These are phyloP conservation scores for Bryopsis sp. DNA, from an alignment of 139 green algal genomes.

Conservation along the genomic window DNA sequence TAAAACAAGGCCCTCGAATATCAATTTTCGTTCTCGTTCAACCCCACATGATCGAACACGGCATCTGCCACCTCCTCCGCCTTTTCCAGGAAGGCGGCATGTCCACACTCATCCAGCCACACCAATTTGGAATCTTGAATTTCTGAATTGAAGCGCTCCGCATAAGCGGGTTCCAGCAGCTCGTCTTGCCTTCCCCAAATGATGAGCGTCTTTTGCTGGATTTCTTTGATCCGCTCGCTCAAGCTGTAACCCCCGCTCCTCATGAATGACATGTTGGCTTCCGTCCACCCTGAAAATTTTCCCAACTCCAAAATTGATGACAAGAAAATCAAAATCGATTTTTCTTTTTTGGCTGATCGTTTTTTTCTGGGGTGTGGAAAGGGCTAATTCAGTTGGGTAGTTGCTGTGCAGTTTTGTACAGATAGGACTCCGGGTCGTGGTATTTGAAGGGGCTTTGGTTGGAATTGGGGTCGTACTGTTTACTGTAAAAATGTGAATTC, in stretches of 20 bases:
- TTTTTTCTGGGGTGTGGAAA: too few species aligned
- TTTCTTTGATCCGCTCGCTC: slow-evolving; percentile 29
- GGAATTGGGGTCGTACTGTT: background rate
- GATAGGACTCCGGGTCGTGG: too few species aligned
- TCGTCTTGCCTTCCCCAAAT: slow-evolving; percentile 88
- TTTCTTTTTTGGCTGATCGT: background rate
- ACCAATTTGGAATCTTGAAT: slow-evolving; percentile 45
- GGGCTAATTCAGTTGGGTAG: too few species aligned
- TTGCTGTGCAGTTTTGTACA: too few species aligned
- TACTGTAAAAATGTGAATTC: too few species aligned
- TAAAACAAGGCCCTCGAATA: too few species aligned
- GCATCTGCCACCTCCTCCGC: slow-evolving; percentile 33
- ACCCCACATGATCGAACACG: slow-evolving; percentile 20
- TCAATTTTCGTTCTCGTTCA: too few species aligned
- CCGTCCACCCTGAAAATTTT: slow-evolving; percentile 54
- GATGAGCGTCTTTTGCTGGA: slow-evolving; percentile 63
- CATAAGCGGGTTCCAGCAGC: slow-evolving; percentile 55
- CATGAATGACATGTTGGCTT: slow-evolving; percentile 90
- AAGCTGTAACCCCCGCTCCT: slow-evolving; percentile 74
- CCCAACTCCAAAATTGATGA: background rate
- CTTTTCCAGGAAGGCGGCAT: slow-evolving; percentile 80
- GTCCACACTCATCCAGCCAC: slow-evolving; percentile 72
- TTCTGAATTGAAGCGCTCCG: slow-evolving; percentile 38
- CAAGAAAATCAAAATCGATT: background rate
- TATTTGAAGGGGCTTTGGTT: too few species aligned